Evolutionary conservation across 2,329 filamentous ascomycete genomes (phyloP).

Genomic region (Fusarium pseudonygamai): DNA sequence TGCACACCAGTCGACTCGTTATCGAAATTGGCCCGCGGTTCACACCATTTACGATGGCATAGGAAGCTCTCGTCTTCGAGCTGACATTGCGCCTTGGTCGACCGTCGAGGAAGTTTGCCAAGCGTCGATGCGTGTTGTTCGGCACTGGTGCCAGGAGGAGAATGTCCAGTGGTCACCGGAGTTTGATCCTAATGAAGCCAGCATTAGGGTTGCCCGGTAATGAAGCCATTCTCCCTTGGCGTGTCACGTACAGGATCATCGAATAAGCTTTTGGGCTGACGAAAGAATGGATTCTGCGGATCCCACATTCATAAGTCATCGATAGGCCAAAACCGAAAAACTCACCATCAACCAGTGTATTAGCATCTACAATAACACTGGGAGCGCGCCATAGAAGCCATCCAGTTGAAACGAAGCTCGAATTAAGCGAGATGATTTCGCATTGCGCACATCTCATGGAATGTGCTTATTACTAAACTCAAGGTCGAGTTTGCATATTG

Average conservation of each 20-base stretch:
- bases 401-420: neutral
- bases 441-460: neutral
- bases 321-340: neutral
- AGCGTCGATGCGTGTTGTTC: constrained; percentile 52
- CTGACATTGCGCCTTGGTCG: constrained; percentile 53
- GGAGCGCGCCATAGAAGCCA: neutral
- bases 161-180: constrained; percentile 58
- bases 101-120: constrained; percentile 56
- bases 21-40: constrained; percentile 42
- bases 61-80: constrained; percentile 43
- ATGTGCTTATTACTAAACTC: neutral
- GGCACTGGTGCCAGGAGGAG: constrained; percentile 56
- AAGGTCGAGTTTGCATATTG: neutral
- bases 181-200: constrained; percentile 43
- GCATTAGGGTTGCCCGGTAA: constrained; percentile 24
- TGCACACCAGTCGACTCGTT: constrained; percentile 41
- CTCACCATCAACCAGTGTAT: neutral
- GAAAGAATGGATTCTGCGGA: neutral
- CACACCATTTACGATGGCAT: constrained; percentile 47
- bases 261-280: neutral
- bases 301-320: neutral
- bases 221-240: neutral
- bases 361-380: neutral
- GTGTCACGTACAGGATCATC: neutral
- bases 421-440: neutral